phyloP scores from a whole-genome alignment of 495 filamentous ascomycete species.

The Penicillium lagena region DNA sequence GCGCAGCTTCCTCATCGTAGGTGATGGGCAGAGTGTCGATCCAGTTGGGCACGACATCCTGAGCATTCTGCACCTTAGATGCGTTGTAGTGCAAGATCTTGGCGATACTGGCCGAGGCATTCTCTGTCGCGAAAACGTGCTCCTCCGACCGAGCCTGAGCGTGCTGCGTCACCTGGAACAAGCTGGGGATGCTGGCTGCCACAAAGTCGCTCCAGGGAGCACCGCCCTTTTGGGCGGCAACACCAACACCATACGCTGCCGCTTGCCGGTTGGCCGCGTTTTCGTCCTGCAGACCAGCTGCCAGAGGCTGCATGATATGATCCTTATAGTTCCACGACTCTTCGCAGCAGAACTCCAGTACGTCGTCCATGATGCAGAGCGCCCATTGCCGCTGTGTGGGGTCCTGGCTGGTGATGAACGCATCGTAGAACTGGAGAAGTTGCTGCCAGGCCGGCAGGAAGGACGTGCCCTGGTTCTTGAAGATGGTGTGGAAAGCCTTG shows the following conservation, averaged over 20 bases:
- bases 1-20: conserved; percentile 95
- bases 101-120: conserved; percentile 92
- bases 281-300: conserved; percentile 74
- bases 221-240: conserved; percentile 91
- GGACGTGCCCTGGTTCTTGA: conserved; percentile 81
- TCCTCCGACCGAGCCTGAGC: conserved; percentile 81
- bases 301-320: conserved; percentile 78
- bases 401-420: conserved; percentile 76
- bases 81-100: conserved; percentile 90
- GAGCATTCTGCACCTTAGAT: conserved; percentile 62
- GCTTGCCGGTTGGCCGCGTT: conserved; percentile 93
- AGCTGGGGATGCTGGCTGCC: conserved; percentile 64
- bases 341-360: conserved; percentile 89
- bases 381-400: conserved; percentile 97
- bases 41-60: conserved; percentile 73
- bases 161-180: conserved; percentile 78
- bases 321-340: conserved; percentile 76
- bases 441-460: conserved; percentile 88
- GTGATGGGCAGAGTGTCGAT: conserved; percentile 82
- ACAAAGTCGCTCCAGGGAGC: conserved; percentile 77
- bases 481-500: conserved; percentile 98
- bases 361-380: conserved; percentile 96
- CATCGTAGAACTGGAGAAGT: conserved; percentile 74
- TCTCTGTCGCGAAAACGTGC: conserved; percentile 95
- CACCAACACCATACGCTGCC: conserved; percentile 91